Evolutionary conservation across 2,329 filamentous ascomycete genomes (phyloP).

Genomic region (Cytospora paraplurivora): DNA sequence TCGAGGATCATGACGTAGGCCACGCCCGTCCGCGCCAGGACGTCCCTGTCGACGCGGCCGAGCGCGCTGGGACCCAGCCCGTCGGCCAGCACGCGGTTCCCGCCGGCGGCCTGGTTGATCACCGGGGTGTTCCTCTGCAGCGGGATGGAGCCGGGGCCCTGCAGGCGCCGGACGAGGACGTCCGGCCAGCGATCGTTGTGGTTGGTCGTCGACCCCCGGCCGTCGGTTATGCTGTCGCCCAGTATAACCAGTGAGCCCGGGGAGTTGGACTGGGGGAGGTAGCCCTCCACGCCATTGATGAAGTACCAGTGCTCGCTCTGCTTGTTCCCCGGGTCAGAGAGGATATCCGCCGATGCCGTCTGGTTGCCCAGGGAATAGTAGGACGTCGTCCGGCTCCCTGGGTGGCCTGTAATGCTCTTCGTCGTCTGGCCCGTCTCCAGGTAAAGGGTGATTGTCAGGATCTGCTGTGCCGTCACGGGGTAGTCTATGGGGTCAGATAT

Average conservation of each 20-base stretch:
- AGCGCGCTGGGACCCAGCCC: conserved; percentile 61
- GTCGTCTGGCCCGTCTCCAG: conserved; percentile 56
- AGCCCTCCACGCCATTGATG: conserved; percentile 59
- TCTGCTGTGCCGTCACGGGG: conserved; percentile 47
- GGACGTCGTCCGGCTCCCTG: conserved; percentile 60
- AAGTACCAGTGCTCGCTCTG: conserved; percentile 58
- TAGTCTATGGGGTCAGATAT: conserved; percentile 62
- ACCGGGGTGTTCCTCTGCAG: conserved; percentile 48
- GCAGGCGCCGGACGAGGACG: conserved; percentile 47
- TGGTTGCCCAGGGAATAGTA: conserved; percentile 57
- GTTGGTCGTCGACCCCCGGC: conserved; percentile 61
- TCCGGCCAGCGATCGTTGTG: conserved; percentile 54
- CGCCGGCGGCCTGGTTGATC: conserved; percentile 64
- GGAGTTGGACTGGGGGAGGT: conserved; percentile 38
- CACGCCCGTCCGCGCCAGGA: conserved; percentile 57
- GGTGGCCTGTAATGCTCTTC: conserved; percentile 60
- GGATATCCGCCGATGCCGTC: conserved; percentile 46
- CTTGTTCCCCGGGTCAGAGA: conserved; percentile 28
- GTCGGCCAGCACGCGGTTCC: conserved; percentile 62
- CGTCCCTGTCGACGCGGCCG: conserved; percentile 60
- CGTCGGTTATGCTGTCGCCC: conserved; percentile 69
- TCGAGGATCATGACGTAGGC: conserved; percentile 61
- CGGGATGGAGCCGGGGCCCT: conserved; percentile 32
- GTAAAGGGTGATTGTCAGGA: conserved; percentile 60
- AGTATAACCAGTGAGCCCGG: conserved; percentile 55